Percentiles rank a stretch among this genome's conserved stretches.
These are phyloP conservation scores for Monosporascus sp. DNA, from an alignment of 2,329 filamentous ascomycete genomes.

Conservation along the genomic window DNA sequence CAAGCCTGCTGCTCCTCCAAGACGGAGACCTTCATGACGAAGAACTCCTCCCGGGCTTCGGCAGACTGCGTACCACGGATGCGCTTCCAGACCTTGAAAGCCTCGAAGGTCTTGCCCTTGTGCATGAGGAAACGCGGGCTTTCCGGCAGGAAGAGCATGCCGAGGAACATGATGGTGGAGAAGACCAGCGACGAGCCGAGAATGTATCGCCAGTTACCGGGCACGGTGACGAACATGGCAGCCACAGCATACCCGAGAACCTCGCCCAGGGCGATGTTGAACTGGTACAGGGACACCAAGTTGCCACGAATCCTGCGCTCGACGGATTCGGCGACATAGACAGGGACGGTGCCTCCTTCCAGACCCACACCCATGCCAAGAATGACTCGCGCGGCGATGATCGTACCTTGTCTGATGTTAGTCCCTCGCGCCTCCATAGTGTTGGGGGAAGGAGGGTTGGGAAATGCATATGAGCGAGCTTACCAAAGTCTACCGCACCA, in stretches of 20 bases:
- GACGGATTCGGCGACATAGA: slow-evolving; percentile 70
- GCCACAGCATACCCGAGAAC: slow-evolving; percentile 69
- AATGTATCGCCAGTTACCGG: slow-evolving; percentile 69
- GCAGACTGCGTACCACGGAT: slow-evolving; percentile 55
- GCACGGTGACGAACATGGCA: slow-evolving; percentile 66
- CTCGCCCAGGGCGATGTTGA: slow-evolving; percentile 71
- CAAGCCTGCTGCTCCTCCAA: slow-evolving; percentile 50
- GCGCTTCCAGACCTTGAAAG: slow-evolving; percentile 66
- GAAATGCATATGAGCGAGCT: neutral
- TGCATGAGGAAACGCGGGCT: slow-evolving; percentile 65
- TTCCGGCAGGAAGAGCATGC: slow-evolving; percentile 69
- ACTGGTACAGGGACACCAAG: slow-evolving; percentile 68
- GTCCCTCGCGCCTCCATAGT: neutral
- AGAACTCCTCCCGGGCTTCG: slow-evolving; percentile 64
- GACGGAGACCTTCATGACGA: slow-evolving; percentile 63
- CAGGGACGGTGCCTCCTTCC: slow-evolving; percentile 68
- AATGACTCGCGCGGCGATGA: slow-evolving; percentile 62
- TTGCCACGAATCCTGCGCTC: slow-evolving; percentile 64
- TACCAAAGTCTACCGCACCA: slow-evolving; percentile 59
- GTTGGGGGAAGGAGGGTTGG: too few species aligned
- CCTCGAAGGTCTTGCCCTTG: slow-evolving; percentile 54
- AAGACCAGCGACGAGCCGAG: slow-evolving; percentile 68
- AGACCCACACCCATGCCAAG: slow-evolving; percentile 67
- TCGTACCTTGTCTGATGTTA: slow-evolving; percentile 45
- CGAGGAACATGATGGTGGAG: slow-evolving; percentile 55